Base-by-base conservation (phyloP, 352 stramenopile genomes). In the Phytopythium delawarense region DNA sequence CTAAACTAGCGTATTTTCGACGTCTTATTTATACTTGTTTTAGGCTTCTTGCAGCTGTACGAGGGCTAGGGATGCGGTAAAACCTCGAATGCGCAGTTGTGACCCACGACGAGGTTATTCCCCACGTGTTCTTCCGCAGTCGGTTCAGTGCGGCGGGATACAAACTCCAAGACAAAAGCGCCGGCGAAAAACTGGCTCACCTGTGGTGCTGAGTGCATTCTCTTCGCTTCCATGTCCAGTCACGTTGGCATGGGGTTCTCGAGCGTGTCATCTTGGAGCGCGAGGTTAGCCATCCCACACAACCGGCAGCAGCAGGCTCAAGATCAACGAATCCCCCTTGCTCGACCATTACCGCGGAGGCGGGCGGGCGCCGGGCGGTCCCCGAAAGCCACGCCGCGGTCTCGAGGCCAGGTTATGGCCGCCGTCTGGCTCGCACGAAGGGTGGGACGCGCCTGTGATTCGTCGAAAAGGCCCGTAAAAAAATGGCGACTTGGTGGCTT, bases 341-440 rank as follows among this genome's bases (percentile, higher is more conserved):
- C n/a, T n/a, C n/a, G n/a, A n/a, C n/a, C n/a, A 23, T 48, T 48
- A 48, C 40, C 40, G 18, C 40, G 23, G 7, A 25, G 23, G 20
- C 44, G 20, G 6, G n/a, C n/a, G n/a, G n/a, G n/a, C n/a, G n/a
- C n/a, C n/a, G n/a, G n/a, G n/a, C n/a, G n/a, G n/a, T n/a, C n/a
- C 44, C n/a, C 15, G 28, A 50, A 50, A 3, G 20, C 8, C 25
- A 15, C 49, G 2, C 40, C 0, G 9, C 11, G 2, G 39, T n/a
- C 39, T 4, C 39, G 39, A n/a, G n/a, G n/a, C n/a, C n/a, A n/a
- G 32, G 15, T 7, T 57, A 15, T 59, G 52, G 35, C 6, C 52
- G 15, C 52, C 35, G 32, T 48, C 52, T 59, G 52, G 52, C 52
- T 59, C 35, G 52, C 3, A 7, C 34, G 21, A 59, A 59, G 52